These are phyloP conservation scores for Graphilbum ipis-grandicollis DNA, from an alignment of 2,329 filamentous ascomycete genomes.

Conservation along the genomic window DNA sequence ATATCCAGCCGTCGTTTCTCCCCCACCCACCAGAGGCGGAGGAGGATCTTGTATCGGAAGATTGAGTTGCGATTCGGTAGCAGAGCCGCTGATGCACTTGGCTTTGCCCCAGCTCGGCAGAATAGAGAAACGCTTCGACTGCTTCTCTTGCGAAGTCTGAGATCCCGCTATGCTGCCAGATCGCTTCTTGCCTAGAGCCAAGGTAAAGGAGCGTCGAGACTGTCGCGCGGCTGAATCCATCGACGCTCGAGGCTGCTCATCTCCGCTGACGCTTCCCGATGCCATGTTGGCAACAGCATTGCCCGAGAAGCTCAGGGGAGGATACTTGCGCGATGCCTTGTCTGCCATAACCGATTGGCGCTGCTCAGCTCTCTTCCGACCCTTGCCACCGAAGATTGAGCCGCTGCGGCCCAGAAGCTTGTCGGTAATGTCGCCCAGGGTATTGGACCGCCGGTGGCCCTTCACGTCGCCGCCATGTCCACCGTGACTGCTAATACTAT, in stretches of 20 bases:
- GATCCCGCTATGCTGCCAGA: constrained; percentile 48
- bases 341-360: constrained; percentile 16
- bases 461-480: constrained; percentile 22
- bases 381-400: constrained; percentile 56
- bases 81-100: constrained; percentile 32
- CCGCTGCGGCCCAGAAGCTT: constrained; percentile 73
- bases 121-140: constrained; percentile 50
- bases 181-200: constrained; percentile 52
- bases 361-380: constrained; percentile 31
- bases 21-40: constrained; percentile 1
- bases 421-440: constrained; percentile 65
- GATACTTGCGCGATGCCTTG: constrained; percentile 52
- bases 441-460: constrained; percentile 54
- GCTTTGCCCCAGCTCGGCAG: constrained; percentile 37
- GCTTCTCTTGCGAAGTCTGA: constrained; percentile 37
- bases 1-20: background rate
- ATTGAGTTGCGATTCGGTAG: constrained; percentile 32
- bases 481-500: constrained; percentile 12
- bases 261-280: background rate
- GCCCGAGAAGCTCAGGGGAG: constrained; percentile 73
- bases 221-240: constrained; percentile 42
- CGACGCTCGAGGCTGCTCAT: constrained; percentile 34
- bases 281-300: constrained; percentile 14
- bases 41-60: constrained; percentile 32
- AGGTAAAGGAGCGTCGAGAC: constrained; percentile 52